Conservation (phyloP, 805 yeast genomes). For the Starmerella lactis-condensi region DNA sequence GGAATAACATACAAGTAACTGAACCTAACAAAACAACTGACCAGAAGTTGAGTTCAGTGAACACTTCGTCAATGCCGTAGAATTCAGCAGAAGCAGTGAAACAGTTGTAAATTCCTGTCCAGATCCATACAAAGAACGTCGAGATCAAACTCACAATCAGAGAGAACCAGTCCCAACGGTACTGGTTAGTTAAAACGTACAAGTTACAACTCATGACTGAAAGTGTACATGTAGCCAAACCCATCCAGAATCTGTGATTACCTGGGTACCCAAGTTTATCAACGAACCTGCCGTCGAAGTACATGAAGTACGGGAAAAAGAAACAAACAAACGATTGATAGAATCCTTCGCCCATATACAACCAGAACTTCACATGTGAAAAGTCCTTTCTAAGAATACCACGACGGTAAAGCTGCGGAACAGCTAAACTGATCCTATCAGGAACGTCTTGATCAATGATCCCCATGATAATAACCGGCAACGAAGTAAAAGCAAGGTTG, state of each 20-base stretch:
- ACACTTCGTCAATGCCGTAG: conserved; percentile 40
- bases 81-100: conserved; percentile 35
- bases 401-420: conserved; percentile 51
- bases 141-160: conserved; percentile 36
- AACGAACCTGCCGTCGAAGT: conserved; percentile 26
- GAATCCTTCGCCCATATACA: conserved; percentile 55
- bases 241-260: conserved; percentile 55
- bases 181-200: conserved; percentile 50
- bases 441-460: conserved; percentile 62
- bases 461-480: conserved; percentile 60
- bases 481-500: conserved; percentile 66
- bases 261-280: conserved; percentile 12
- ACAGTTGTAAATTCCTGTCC: conserved; percentile 72
- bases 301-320: conserved; percentile 51
- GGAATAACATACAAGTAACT: conserved; percentile 40
- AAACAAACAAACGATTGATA: conserved; percentile 54
- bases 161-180: conserved; percentile 64
- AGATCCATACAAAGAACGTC: conserved; percentile 41
- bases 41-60: conserved; percentile 51
- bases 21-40: conserved; percentile 40
- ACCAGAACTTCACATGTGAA: conserved; percentile 39
- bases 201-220: conserved; percentile 47
- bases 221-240: conserved; percentile 43
- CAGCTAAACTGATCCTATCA: conserved; percentile 44
- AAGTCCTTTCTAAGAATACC: conserved; percentile 54